Evolutionary conservation across 1,139 yeast species (phyloP).

Genomic region (Oligophagozyma castellii): DNA sequence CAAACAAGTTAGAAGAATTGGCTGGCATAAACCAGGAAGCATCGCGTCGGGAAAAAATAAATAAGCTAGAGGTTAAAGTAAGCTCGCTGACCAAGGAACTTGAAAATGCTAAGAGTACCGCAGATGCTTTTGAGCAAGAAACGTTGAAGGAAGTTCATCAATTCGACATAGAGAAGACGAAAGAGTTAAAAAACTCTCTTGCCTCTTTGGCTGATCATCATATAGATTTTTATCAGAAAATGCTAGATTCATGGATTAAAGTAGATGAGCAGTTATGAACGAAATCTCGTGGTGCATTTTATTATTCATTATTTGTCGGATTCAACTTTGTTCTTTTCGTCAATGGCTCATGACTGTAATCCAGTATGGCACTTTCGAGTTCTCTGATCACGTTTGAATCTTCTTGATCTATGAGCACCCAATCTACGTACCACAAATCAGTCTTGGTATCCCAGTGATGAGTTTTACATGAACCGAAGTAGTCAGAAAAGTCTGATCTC

Average conservation of each 20-base stretch:
- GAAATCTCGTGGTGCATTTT: conserved; percentile 1
- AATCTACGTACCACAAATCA: conserved; percentile 20
- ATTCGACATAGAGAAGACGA: conserved; percentile 69
- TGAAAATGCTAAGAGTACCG: conserved; percentile 54
- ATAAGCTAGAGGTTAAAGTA: conserved; percentile 43
- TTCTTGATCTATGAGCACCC: conserved; percentile 17
- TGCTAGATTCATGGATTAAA: conserved; percentile 59
- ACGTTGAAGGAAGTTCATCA: conserved; percentile 60
- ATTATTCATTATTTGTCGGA: too few relatives aligned
- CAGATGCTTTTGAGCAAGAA: conserved; percentile 55
- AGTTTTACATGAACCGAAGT: conserved; percentile 36
- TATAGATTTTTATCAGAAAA: conserved; percentile 57
- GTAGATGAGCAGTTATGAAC: conserved; percentile 30
- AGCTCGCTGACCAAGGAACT: conserved; percentile 42
- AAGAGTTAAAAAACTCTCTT: conserved; percentile 62
- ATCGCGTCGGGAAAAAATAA: conserved; percentile 37
- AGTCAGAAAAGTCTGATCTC: conserved; percentile 31
- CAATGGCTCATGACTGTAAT: too few relatives aligned
- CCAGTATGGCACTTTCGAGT: too few relatives aligned
- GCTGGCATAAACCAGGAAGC: conserved; percentile 48
- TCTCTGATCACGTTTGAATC: conserved; percentile 13
- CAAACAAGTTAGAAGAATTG: conserved; percentile 43
- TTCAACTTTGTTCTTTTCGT: too few relatives aligned
- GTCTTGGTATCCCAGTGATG: conserved; percentile 20
- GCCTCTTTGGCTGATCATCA: conserved; percentile 62